phyloP scores from a whole-genome alignment of 148 eudicot species.

The Fallopia convolvulus region DNA sequence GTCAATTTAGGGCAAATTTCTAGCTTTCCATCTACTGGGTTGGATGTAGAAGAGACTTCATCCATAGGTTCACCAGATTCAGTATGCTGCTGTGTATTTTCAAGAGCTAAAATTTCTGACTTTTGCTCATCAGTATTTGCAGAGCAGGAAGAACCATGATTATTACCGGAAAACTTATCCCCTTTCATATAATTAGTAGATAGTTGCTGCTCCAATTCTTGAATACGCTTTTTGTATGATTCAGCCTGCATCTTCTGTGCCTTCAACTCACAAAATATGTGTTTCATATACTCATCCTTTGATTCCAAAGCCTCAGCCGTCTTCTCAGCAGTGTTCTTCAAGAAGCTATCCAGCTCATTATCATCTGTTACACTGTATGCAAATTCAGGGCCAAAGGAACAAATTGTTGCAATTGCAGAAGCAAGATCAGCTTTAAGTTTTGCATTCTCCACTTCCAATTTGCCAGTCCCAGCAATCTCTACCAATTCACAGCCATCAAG shows the following conservation, averaged over 20 bases:
- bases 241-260: slow-evolving; percentile 63
- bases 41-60: slow-evolving; percentile 55
- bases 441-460: slow-evolving; percentile 91
- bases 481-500: slow-evolving; percentile 58
- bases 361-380: slow-evolving; percentile 61
- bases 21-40: slow-evolving; percentile 30
- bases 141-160: slow-evolving; percentile 31
- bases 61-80: slow-evolving; percentile 48
- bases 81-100: slow-evolving; percentile 32
- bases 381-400: slow-evolving; percentile 50
- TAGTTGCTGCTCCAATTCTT: slow-evolving; percentile 73
- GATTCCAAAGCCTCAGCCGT: slow-evolving; percentile 76
- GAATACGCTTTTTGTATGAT: slow-evolving; percentile 85
- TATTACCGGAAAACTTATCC: slow-evolving; percentile 26
- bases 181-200: slow-evolving; percentile 49
- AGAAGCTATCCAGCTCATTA: slow-evolving; percentile 39
- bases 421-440: slow-evolving; percentile 92
- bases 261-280: slow-evolving; percentile 57
- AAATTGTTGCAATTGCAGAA: slow-evolving; percentile 73
- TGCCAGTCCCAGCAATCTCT: slow-evolving; percentile 93
- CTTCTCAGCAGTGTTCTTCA: slow-evolving; percentile 71
- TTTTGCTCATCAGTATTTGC: slow-evolving; percentile 42
- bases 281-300: slow-evolving; percentile 81
- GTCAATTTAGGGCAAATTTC: slow-evolving; percentile 24
- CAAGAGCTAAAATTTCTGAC: slow-evolving; percentile 52